Evolutionary conservation across 2,329 filamentous ascomycete species (phyloP).

Genomic region (Hypomyces rosellus): DNA sequence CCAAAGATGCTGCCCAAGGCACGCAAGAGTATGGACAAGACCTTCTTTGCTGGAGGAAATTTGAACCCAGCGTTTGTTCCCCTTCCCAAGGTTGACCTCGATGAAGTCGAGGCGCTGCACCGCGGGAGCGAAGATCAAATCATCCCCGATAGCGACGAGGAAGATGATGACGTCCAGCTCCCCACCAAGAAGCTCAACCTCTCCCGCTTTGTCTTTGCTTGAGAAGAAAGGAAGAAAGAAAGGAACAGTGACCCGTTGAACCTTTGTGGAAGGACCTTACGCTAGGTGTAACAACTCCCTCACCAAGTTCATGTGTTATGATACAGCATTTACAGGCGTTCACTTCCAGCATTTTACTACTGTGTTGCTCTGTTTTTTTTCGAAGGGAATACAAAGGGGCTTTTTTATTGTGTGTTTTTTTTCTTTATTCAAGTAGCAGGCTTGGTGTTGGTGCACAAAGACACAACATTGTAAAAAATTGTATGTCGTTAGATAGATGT

Average conservation of each 20-base stretch:
- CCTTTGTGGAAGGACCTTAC: background rate
- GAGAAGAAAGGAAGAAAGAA: constrained; percentile 1
- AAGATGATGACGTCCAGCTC: constrained; percentile 29
- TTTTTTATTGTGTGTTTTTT: too few relatives aligned
- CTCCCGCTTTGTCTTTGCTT: constrained; percentile 41
- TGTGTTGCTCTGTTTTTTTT: background rate
- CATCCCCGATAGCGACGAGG: constrained; percentile 45
- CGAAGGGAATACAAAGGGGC: background rate
- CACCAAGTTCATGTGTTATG: constrained; percentile 9
- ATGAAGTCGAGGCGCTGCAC: constrained; percentile 48
- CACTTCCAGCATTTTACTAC: background rate
- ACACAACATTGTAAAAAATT: too few relatives aligned
- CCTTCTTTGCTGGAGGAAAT: constrained; percentile 31
- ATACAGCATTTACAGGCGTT: constrained; percentile 13
- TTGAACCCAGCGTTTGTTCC: constrained; percentile 51
- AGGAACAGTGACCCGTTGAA: constrained; percentile 3
- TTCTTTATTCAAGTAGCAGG: too few relatives aligned
- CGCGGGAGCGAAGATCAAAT: constrained; percentile 53
- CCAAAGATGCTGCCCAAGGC: constrained; percentile 24
- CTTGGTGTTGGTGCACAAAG: too few relatives aligned
- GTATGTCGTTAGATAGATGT: too few relatives aligned
- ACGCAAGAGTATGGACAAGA: constrained; percentile 17
- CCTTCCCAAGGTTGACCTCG: constrained; percentile 47
- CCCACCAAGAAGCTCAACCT: constrained; percentile 37
- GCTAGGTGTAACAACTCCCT: background rate